Percentiles rank a stretch among this genome's conserved stretches.
phyloP scores from a whole-genome alignment of 1,284 basidiomycete species.

The Somion occarium region DNA sequence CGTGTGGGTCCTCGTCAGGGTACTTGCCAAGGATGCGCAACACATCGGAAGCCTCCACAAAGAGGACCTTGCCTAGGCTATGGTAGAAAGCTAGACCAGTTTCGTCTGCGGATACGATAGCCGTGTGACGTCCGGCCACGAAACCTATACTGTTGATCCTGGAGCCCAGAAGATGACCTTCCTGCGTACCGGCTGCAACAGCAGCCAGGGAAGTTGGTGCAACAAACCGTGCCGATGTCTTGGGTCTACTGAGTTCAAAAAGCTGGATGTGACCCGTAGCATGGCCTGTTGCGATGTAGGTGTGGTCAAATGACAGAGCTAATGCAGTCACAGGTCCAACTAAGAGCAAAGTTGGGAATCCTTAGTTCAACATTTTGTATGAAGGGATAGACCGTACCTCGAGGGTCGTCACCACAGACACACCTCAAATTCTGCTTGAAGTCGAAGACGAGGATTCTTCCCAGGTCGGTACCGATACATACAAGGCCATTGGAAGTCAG shows the following conservation, averaged over 20 bases:
- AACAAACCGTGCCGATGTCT: constrained; percentile 65
- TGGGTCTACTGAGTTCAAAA: constrained; percentile 76
- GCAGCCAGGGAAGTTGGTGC: constrained; percentile 63
- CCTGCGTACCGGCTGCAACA: constrained; percentile 80
- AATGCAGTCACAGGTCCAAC: constrained; percentile 87
- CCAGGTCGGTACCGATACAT: constrained; percentile 83
- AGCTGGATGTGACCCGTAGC: constrained; percentile 82
- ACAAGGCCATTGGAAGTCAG: constrained; percentile 86
- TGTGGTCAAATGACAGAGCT: constrained; percentile 90
- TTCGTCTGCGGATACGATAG: constrained; percentile 89
- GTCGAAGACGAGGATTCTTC: constrained; percentile 82
- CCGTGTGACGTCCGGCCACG: constrained; percentile 92
- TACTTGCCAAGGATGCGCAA: constrained; percentile 93
- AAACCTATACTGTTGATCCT: constrained; percentile 88
- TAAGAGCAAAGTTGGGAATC: constrained; percentile 28
- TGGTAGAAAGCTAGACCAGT: constrained; percentile 94
- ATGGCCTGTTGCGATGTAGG: constrained; percentile 90
- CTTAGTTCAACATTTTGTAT: neutral
- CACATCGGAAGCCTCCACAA: constrained; percentile 93
- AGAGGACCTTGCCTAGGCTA: constrained; percentile 90
- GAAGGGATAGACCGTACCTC: constrained; percentile 42
- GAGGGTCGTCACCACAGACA: constrained; percentile 65
- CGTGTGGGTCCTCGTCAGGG: constrained; percentile 47
- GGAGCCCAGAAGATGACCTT: constrained; percentile 88
- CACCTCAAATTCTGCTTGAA: constrained; percentile 85